Evolutionary conservation across 2,329 filamentous ascomycete genomes (phyloP).

Genomic region (Aspergillus jensenii): DNA sequence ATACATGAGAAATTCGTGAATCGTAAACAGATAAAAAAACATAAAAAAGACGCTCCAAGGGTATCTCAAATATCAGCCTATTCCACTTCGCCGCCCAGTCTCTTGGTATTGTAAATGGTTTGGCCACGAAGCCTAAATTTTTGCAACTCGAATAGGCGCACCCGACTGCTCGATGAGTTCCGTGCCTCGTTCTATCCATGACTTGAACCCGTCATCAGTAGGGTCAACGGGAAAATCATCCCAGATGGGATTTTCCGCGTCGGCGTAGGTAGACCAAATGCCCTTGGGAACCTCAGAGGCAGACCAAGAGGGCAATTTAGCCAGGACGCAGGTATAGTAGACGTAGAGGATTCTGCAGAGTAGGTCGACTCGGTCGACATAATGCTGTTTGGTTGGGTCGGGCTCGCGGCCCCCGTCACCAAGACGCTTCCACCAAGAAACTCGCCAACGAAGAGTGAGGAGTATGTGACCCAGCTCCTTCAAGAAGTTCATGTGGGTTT

Average conservation of each 20-base stretch:
- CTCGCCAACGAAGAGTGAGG: constrained; percentile 45
- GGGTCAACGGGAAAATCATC: constrained; percentile 45
- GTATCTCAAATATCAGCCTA: constrained; percentile 35
- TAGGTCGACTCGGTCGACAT: constrained; percentile 40
- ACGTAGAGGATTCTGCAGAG: constrained; percentile 48
- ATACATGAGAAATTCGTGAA: constrained; percentile 9
- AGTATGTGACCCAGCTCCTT: constrained; percentile 42
- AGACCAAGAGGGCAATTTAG: constrained; percentile 43
- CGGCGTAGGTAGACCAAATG: constrained; percentile 43
- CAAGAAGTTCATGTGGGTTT: constrained; percentile 42
- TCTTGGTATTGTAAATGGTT: neutral
- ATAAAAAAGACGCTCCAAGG: constrained; percentile 27
- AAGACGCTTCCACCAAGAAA: constrained; percentile 46
- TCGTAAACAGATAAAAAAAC: constrained; percentile 11
- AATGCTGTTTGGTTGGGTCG: constrained; percentile 40
- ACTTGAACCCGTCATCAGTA: constrained; percentile 39
- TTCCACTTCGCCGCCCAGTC: constrained; percentile 22
- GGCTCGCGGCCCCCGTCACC: constrained; percentile 38
- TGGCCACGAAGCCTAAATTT: constrained; percentile 17
- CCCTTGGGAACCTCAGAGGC: constrained; percentile 38
- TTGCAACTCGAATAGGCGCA: constrained; percentile 31
- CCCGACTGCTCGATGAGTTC: constrained; percentile 43
- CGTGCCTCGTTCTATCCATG: constrained; percentile 42
- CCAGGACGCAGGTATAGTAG: constrained; percentile 46
- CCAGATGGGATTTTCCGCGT: constrained; percentile 41